phyloP scores from a whole-genome alignment of 768 basidiomycete genomes.

The Coprinopsis strossmayeri region DNA sequence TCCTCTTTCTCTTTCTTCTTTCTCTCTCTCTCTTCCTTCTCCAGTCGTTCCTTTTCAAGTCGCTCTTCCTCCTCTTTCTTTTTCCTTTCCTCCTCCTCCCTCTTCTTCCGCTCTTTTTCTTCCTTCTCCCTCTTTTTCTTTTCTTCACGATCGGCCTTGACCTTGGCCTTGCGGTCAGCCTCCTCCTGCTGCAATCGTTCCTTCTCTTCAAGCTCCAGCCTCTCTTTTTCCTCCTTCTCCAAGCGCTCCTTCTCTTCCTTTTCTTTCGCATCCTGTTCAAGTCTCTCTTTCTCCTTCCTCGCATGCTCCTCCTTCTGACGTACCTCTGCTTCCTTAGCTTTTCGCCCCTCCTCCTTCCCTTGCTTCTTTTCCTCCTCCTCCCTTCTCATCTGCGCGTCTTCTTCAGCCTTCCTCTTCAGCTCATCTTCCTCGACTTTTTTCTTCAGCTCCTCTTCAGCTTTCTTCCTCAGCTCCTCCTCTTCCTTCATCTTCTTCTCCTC shows the following conservation, averaged over 20 bases:
- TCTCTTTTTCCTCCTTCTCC: conserved; percentile 2
- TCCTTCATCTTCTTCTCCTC: conserved; percentile 7
- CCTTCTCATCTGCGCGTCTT: conserved; percentile 31
- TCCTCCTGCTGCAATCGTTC: not conserved
- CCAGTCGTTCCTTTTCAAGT: not conserved
- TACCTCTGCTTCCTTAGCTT: conserved; percentile 6
- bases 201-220: not conserved
- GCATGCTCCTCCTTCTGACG: conserved; percentile 26
- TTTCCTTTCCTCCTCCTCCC: not conserved
- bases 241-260: not conserved
- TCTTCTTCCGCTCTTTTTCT: conserved; percentile 2
- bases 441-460: conserved; percentile 16
- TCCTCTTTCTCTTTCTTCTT: conserved; percentile 4
- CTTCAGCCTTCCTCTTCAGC: conserved; percentile 7
- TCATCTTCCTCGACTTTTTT: conserved; percentile 15
- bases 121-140: not conserved
- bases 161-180: not conserved
- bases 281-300: conserved; percentile 6
- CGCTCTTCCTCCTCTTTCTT: conserved; percentile 1
- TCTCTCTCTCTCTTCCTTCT: not conserved
- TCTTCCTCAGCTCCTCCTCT: conserved; percentile 30
- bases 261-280: not conserved
- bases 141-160: not conserved
- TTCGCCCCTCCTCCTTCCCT: conserved; percentile 7
- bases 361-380: conserved; percentile 14